These are phyloP conservation scores for Trichophyton mentagrophytes DNA, from an alignment of 2,329 filamentous ascomycete genomes.

Conservation along the genomic window DNA sequence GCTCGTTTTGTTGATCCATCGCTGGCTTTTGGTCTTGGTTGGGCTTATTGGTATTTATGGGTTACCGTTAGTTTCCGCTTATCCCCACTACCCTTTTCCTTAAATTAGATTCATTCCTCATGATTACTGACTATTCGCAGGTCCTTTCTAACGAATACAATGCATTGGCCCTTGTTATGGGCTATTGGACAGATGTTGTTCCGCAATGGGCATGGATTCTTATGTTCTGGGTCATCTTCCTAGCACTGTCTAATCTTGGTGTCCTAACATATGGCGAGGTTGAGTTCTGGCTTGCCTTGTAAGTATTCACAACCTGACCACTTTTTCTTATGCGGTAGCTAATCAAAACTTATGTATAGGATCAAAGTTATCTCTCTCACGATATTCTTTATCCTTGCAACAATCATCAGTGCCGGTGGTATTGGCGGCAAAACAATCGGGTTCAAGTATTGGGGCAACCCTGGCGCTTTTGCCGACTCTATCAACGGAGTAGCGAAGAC, in stretches of 20 bases:
- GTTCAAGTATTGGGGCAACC: conserved; percentile 29
- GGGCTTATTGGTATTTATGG: conserved; percentile 52
- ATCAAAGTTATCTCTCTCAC: conserved; percentile 24
- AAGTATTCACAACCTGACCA: conserved; percentile 1
- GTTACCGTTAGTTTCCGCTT: conserved; percentile 21
- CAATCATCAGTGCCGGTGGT: conserved; percentile 24
- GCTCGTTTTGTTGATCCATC: conserved; percentile 60
- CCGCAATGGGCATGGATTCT: conserved; percentile 37
- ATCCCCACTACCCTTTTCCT: neutral
- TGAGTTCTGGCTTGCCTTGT: conserved; percentile 35
- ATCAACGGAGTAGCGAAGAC: conserved; percentile 27
- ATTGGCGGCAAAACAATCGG: conserved; percentile 22
- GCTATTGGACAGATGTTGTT: conserved; percentile 34
- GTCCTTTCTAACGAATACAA: conserved; percentile 35
- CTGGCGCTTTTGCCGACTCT: conserved; percentile 23
- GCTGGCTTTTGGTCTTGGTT: conserved; percentile 55
- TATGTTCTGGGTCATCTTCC: conserved; percentile 35
- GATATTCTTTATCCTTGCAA: conserved; percentile 24
- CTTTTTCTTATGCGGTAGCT: neutral
- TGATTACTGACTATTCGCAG: neutral
- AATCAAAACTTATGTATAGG: conserved; percentile 10
- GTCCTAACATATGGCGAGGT: conserved; percentile 42
- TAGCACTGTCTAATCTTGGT: conserved; percentile 29
- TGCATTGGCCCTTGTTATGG: conserved; percentile 34
- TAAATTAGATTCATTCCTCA: no score